Percentiles rank a stretch among this genome's conserved stretches.
Conservation (phyloP, 345 rosid species). For the Reutealis trisperma region DNA sequence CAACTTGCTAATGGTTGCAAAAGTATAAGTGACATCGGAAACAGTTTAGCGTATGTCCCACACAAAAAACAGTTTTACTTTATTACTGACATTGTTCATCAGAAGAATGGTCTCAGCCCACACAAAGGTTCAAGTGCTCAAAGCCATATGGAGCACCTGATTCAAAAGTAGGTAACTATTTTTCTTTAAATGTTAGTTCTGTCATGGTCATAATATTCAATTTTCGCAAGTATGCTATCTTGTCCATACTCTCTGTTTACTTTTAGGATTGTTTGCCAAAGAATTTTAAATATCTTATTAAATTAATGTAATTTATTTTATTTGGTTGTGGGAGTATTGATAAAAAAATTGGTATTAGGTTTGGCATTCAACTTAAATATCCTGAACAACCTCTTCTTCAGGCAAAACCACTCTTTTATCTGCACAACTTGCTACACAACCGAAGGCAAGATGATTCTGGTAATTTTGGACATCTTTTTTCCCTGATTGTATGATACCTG, state of each 20-base stretch:
- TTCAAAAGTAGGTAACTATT: slow-evolving; percentile 49
- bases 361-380: slow-evolving; percentile 53
- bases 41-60: slow-evolving; percentile 68
- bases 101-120: slow-evolving; percentile 53
- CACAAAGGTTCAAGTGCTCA: slow-evolving; percentile 35
- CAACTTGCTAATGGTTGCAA: slow-evolving; percentile 66
- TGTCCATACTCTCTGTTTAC: not conserved
- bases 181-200: slow-evolving; percentile 6
- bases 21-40: slow-evolving; percentile 53
- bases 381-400: slow-evolving; percentile 73
- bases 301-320: slow-evolving; percentile 6
- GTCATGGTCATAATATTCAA: slow-evolving; percentile 5
- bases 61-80: slow-evolving; percentile 65
- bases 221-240: slow-evolving; percentile 19
- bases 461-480: slow-evolving; percentile 32
- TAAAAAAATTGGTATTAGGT: slow-evolving; percentile 47
- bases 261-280: not conserved
- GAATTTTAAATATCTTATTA: not conserved
- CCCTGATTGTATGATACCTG: not conserved
- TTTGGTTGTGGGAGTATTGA: slow-evolving; percentile 5
- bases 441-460: slow-evolving; percentile 62
- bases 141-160: slow-evolving; percentile 53
- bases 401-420: slow-evolving; percentile 64
- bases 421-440: slow-evolving; percentile 82
- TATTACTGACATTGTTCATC: slow-evolving; percentile 43